These are phyloP conservation scores for Rhododendron simsii DNA, from an alignment of 148 eudicot species.

Conservation along the genomic window DNA sequence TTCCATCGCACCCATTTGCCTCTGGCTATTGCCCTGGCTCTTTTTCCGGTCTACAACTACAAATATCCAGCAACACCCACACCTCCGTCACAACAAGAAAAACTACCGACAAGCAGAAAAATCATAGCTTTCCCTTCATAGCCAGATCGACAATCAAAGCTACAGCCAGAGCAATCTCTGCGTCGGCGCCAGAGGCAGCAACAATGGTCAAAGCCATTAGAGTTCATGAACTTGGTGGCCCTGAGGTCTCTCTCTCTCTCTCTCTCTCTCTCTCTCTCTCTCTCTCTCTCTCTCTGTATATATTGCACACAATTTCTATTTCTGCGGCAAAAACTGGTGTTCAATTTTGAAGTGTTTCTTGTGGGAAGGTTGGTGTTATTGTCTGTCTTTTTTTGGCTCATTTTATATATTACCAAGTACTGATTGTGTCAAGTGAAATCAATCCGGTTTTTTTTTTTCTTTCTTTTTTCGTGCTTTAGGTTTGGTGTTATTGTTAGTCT, in stretches of 20 bases:
- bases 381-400: neutral
- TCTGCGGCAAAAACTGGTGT: neutral
- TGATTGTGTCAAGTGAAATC: neutral
- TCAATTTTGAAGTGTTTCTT: neutral
- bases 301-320: neutral
- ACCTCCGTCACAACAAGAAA: neutral
- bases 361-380: too few relatives aligned
- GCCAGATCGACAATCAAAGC: neutral
- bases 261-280: constrained; percentile 6
- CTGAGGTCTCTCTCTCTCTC: constrained; percentile 41
- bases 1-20: neutral
- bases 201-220: constrained; percentile 79
- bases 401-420: neutral
- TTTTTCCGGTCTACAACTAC: neutral
- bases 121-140: neutral
- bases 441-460: too few relatives aligned
- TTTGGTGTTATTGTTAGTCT: too few relatives aligned
- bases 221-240: constrained; percentile 71
- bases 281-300: neutral
- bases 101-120: neutral
- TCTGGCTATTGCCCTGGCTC: neutral
- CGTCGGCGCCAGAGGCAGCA: constrained; percentile 21
- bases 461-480: too few relatives aligned
- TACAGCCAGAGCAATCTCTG: constrained; percentile 15
- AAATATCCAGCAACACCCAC: neutral